These are phyloP conservation scores for Fusarium tupiense DNA, from an alignment of 2,329 filamentous ascomycete genomes.

Conservation along the genomic window DNA sequence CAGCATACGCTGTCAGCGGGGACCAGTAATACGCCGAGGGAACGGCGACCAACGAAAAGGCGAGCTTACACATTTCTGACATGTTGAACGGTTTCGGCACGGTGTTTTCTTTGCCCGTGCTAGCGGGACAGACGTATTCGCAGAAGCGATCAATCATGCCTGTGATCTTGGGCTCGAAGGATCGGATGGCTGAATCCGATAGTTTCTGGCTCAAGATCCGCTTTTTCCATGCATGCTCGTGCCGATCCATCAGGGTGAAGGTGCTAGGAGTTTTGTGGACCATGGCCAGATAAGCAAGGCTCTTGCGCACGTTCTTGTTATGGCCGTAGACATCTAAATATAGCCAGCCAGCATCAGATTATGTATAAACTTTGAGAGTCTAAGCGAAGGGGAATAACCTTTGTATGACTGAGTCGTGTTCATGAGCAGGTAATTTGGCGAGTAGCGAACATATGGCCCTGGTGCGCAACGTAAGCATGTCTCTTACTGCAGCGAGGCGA, in stretches of 20 bases:
- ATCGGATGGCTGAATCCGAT: background rate
- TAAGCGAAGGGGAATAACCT: background rate
- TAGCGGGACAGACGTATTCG: background rate
- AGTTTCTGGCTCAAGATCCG: conserved; percentile 5
- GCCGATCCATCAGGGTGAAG: conserved; percentile 1
- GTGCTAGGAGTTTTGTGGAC: background rate
- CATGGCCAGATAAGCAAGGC: background rate
- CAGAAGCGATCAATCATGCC: background rate
- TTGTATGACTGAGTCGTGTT: background rate
- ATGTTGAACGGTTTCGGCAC: background rate
- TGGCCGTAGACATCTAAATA: background rate
- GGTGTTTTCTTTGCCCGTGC: background rate
- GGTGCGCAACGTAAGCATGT: background rate
- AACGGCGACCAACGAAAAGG: background rate
- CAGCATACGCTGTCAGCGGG: background rate
- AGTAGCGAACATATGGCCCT: background rate
- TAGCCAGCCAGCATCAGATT: background rate
- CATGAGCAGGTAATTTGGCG: background rate
- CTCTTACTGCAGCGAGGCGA: background rate
- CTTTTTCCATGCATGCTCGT: conserved; percentile 2
- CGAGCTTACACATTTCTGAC: background rate
- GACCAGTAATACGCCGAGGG: background rate
- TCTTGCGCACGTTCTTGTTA: background rate
- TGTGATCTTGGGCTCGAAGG: background rate
- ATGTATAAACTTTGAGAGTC: rapidly evolving